Percentiles rank a stretch among this genome's conserved stretches.
Conservation (phyloP, 257 asterid genomes). For the Solanum chilense region DNA sequence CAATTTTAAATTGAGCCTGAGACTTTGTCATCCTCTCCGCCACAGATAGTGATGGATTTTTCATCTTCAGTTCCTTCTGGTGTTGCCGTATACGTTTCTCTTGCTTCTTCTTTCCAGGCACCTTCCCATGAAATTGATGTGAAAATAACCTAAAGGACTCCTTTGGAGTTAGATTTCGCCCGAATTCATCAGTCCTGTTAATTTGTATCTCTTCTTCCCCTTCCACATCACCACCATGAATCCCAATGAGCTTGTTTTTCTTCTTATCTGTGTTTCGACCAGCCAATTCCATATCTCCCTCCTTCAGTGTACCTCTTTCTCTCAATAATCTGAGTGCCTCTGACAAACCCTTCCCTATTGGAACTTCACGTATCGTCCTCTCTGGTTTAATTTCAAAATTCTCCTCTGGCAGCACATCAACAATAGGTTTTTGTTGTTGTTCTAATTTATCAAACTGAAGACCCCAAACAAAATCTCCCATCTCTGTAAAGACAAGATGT, state of each 20-base stretch:
- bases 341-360: constrained; percentile 83
- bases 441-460: constrained; percentile 80
- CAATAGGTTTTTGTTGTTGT: constrained; percentile 39
- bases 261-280: constrained; percentile 96
- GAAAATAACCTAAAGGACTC: constrained; percentile 79
- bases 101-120: constrained; percentile 83
- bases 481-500: constrained; percentile 77
- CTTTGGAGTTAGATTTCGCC: constrained; percentile 84
- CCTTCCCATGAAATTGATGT: constrained; percentile 88
- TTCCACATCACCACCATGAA: constrained; percentile 26
- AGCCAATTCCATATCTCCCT: constrained; percentile 71
- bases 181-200: constrained; percentile 87
- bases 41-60: constrained; percentile 64
- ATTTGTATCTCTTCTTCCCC: constrained; percentile 63
- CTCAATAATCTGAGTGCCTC: constrained; percentile 62
- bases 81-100: constrained; percentile 83
- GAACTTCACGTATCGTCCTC: constrained; percentile 65
- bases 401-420: constrained; percentile 40
- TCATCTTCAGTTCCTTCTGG: constrained; percentile 71
- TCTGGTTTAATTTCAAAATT: constrained; percentile 45
- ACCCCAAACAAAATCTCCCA: constrained; percentile 94
- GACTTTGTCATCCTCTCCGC: constrained; percentile 6
- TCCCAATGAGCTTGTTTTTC: constrained; percentile 77
- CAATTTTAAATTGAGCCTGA: not conserved
- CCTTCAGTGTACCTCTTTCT: constrained; percentile 77